Conservation (phyloP, 2,329 filamentous ascomycete genomes). For the Daldinia sp. region DNA sequence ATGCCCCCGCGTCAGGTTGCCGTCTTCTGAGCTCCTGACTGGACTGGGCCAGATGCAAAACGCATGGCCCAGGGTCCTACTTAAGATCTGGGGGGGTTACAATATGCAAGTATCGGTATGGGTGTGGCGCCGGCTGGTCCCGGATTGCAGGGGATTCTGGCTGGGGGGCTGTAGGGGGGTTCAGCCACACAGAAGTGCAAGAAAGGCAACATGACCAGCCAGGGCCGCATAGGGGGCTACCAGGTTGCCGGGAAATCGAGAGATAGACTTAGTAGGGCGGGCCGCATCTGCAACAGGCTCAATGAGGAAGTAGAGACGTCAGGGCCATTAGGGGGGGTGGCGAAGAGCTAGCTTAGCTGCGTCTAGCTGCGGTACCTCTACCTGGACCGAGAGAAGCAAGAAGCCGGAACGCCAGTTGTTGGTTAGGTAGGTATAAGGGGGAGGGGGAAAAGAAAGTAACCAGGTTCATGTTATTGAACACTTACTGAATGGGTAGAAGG, state of each 20-base stretch:
- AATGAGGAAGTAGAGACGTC: constrained; percentile 47
- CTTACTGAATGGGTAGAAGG: constrained; percentile 1
- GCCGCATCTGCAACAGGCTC: constrained; percentile 48
- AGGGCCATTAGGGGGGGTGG: constrained; percentile 39
- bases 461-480: background rate
- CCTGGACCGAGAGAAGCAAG: constrained; percentile 6
- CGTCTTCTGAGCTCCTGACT: constrained; percentile 37
- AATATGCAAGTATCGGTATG: constrained; percentile 42
- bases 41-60: constrained; percentile 44
- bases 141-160: constrained; percentile 36
- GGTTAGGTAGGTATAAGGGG: background rate
- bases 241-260: constrained; percentile 43
- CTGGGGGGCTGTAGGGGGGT: constrained; percentile 16
- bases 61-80: constrained; percentile 44
- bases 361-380: constrained; percentile 20
- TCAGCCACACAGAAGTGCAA: constrained; percentile 32
- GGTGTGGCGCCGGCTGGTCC: constrained; percentile 40
- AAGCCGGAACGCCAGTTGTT: constrained; percentile 6
- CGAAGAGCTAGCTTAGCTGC: constrained; percentile 38
- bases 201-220: constrained; percentile 25
- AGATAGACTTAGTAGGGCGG: constrained; percentile 35
- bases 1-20: constrained; percentile 36
- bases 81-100: constrained; percentile 44
- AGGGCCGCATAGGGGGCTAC: constrained; percentile 41
- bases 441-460: background rate